phyloP scores from a whole-genome alignment of 106 monocot genomes.

The Dendrobium nobile region DNA sequence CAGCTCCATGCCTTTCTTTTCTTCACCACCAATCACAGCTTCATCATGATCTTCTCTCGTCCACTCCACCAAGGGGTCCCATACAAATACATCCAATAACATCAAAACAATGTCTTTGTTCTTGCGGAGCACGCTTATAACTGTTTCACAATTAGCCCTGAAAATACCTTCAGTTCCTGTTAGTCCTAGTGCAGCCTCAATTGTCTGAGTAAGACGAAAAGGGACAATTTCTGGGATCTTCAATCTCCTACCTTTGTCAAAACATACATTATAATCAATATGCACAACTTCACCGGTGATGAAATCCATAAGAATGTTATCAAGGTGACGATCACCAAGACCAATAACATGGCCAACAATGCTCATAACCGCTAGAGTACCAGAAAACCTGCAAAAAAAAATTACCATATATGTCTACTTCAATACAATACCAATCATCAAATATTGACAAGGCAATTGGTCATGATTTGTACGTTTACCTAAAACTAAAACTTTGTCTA shows the following conservation, averaged over 20 bases:
- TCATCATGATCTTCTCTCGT: slow-evolving; percentile 92
- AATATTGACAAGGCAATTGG: neutral
- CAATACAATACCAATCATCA: neutral
- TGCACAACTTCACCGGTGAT: slow-evolving; percentile 78
- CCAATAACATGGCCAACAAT: slow-evolving; percentile 93
- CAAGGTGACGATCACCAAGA: slow-evolving; percentile 95
- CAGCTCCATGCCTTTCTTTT: slow-evolving; percentile 98
- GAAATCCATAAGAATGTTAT: slow-evolving; percentile 96
- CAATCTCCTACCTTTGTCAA: slow-evolving; percentile 85
- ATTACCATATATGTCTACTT: neutral
- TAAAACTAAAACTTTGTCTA: neutral
- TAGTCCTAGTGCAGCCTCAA: slow-evolving; percentile 91
- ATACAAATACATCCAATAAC: slow-evolving; percentile 92
- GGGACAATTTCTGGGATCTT: slow-evolving; percentile 99
- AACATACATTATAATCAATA: slow-evolving; percentile 98
- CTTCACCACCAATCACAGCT: slow-evolving; percentile 90
- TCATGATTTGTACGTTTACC: neutral
- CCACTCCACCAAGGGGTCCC: slow-evolving; percentile 98
- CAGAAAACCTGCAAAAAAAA: slow-evolving; percentile 70
- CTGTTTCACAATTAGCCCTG: slow-evolving; percentile 72
- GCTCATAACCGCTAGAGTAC: slow-evolving; percentile 91
- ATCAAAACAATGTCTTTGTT: slow-evolving; percentile 93
- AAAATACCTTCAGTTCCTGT: slow-evolving; percentile 84
- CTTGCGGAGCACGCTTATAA: slow-evolving; percentile 54
- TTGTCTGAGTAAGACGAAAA: slow-evolving; percentile 93